Conservation (phyloP, 495 filamentous ascomycete genomes). For the Penicillium cosmopolitanum region DNA sequence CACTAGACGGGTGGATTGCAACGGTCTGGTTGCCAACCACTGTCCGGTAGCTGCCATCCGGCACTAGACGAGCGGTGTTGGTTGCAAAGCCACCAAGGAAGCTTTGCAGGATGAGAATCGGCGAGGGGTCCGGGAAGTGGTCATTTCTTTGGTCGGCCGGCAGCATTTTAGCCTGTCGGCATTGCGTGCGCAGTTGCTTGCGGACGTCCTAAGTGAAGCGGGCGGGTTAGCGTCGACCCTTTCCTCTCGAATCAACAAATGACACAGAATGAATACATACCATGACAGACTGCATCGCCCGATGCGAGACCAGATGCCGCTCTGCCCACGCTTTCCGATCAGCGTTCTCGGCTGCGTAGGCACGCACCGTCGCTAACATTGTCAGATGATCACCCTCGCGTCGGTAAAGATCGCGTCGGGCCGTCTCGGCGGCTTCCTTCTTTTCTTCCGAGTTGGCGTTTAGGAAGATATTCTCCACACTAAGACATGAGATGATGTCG, state of each 20-base stretch:
- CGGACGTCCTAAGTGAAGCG: slow-evolving; percentile 66
- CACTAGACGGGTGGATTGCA: slow-evolving; percentile 86
- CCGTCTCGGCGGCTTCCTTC: slow-evolving; percentile 72
- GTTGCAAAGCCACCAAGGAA: slow-evolving; percentile 80
- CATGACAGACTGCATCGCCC: slow-evolving; percentile 82
- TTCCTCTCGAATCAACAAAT: neutral
- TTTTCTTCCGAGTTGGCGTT: slow-evolving; percentile 80
- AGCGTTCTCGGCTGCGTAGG: slow-evolving; percentile 72
- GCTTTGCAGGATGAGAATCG: slow-evolving; percentile 67
- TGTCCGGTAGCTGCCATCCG: slow-evolving; percentile 85
- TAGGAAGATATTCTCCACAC: slow-evolving; percentile 86
- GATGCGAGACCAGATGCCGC: slow-evolving; percentile 72
- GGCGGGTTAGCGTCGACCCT: slow-evolving; percentile 9
- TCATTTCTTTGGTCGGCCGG: slow-evolving; percentile 21
- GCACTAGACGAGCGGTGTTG: slow-evolving; percentile 81
- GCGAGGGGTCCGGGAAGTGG: slow-evolving; percentile 33
- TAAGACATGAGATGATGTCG: slow-evolving; percentile 88
- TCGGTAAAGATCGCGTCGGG: slow-evolving; percentile 72
- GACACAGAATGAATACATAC: slow-evolving; percentile 44
- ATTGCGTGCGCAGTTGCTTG: slow-evolving; percentile 79
- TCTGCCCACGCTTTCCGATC: slow-evolving; percentile 80
- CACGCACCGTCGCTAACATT: slow-evolving; percentile 78
- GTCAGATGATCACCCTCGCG: slow-evolving; percentile 92
- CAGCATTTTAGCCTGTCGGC: slow-evolving; percentile 47
- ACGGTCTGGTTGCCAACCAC: slow-evolving; percentile 82